A percentile compares a stretch with the other conserved stretches of the same genome.
These are phyloP conservation scores for Colletotrichum echinochloae DNA, from an alignment of 2,329 filamentous ascomycete genomes.

Conservation along the genomic window DNA sequence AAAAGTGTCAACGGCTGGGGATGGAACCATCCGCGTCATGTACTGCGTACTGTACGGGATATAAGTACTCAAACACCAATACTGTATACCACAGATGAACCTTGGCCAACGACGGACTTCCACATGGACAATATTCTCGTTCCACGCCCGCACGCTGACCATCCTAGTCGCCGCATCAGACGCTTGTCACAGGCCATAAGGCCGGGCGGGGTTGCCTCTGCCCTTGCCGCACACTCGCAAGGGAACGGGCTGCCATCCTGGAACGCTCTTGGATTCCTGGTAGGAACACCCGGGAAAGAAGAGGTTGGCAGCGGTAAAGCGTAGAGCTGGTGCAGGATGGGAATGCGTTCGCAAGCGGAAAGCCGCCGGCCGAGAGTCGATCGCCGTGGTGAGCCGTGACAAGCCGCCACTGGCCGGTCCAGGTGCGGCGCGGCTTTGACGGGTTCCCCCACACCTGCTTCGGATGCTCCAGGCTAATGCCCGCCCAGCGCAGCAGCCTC, in stretches of 20 bases:
- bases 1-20: background rate
- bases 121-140: slow-evolving; percentile 9
- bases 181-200: slow-evolving; percentile 24
- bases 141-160: slow-evolving; percentile 13
- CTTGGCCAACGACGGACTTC: slow-evolving; percentile 33
- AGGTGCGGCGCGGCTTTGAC: slow-evolving; percentile 36
- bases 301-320: slow-evolving; percentile 40
- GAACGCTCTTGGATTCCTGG: slow-evolving; percentile 17
- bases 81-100: slow-evolving; percentile 7
- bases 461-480: slow-evolving; percentile 38
- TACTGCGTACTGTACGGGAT: slow-evolving; percentile 9
- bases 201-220: slow-evolving; percentile 19
- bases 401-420: slow-evolving; percentile 56
- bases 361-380: slow-evolving; percentile 39
- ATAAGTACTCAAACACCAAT: slow-evolving; percentile 16
- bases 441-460: slow-evolving; percentile 25
- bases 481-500: slow-evolving; percentile 16
- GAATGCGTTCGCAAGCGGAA: slow-evolving; percentile 41
- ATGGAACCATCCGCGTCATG: background rate
- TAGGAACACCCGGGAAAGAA: slow-evolving; percentile 36
- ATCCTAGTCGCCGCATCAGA: slow-evolving; percentile 16
- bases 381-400: slow-evolving; percentile 48
- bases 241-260: slow-evolving; percentile 25
- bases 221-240: background rate
- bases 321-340: slow-evolving; percentile 24